Evolutionary conservation across 495 filamentous ascomycete species (phyloP).

Genomic region (Sabuloglossum arenarium): DNA sequence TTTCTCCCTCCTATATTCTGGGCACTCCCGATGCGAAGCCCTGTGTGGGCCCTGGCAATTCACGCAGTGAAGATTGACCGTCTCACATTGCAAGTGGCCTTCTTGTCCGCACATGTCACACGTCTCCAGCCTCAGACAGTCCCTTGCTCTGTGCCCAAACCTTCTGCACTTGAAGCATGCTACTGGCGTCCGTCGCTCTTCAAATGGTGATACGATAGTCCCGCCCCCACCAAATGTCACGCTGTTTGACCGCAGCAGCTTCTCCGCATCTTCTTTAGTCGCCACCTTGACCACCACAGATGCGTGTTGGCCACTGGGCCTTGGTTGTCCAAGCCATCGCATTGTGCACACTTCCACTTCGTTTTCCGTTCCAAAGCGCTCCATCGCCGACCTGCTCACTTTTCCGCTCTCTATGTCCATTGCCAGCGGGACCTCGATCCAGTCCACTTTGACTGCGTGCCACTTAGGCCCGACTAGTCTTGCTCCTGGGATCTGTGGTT

Average conservation of each 20-base stretch:
- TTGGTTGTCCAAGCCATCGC: slow-evolving; percentile 3
- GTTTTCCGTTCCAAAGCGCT: slow-evolving; percentile 3
- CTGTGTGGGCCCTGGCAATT: background rate
- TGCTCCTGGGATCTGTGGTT: background rate
- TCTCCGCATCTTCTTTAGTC: slow-evolving; percentile 7
- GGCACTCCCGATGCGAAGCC: slow-evolving; percentile 4
- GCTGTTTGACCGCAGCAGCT: slow-evolving; percentile 7
- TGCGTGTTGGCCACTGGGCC: slow-evolving; percentile 7
- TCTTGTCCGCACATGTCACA: slow-evolving; percentile 8
- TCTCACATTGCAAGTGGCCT: slow-evolving; percentile 7
- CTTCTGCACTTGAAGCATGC: slow-evolving; percentile 8
- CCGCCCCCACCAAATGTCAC: slow-evolving; percentile 7
- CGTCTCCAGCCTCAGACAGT: slow-evolving; percentile 6
- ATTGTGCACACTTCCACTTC: slow-evolving; percentile 4
- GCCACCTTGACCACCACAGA: slow-evolving; percentile 8
- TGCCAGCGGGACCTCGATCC: slow-evolving; percentile 4
- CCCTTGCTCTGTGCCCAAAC: slow-evolving; percentile 6
- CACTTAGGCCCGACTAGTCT: slow-evolving; percentile 5
- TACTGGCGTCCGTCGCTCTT: slow-evolving; percentile 7
- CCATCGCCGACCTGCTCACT: slow-evolving; percentile 6
- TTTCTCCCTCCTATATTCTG: slow-evolving; percentile 6
- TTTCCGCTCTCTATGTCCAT: slow-evolving; percentile 3
- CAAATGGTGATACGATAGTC: slow-evolving; percentile 3
- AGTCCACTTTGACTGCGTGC: slow-evolving; percentile 6
- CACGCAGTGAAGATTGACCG: slow-evolving; percentile 5